Base-by-base conservation (phyloP, 345 rosid species). In the Cardamine chenopodiifolia region DNA sequence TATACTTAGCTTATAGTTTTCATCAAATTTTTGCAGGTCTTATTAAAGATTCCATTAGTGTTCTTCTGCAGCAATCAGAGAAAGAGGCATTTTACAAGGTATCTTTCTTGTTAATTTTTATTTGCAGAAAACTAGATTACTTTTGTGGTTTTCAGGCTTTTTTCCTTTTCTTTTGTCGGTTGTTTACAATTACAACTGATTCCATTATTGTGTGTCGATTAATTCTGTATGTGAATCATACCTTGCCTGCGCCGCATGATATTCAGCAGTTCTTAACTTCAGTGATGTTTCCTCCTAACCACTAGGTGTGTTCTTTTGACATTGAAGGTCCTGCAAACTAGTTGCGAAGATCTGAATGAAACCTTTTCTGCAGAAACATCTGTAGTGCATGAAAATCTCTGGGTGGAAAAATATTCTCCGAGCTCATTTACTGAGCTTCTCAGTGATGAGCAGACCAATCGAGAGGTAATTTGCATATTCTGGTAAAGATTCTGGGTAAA, bases 341-440 rank as follows among this genome's bases (percentile, higher is more conserved):
- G 92, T 85, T 84, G 85, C 13, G 85, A 83, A 78, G 77, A 49
- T 82, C 85, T 81, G 70, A 79, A 20, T 50, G 88, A 70, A 70
- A 49, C 53, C 48, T 45, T 76, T 72, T 79, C 80, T 53, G 77
- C 81, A 23, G 89, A 84, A 71, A 74, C 82, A 47, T 78, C 87
- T 63, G 75, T 78, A 8, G 56, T 80, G 56, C 81, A 77, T 66
- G 92, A 92, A 69, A 82, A 85, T 73, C 97, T 95, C 58, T 95
- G 99, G 99, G 97, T 92, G 44, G 97, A 95, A 37, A 90, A 90
- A 74, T 92, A 95, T 82, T 84, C 97, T 83, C 99, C 99, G 45
- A 83, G 79, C 77, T 90, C 97, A 68, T 95, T 95, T 67, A 90
- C 96, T 7, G 99, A 95, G 88, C 97, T 95, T 62, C 96, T 95